These are phyloP conservation scores for Orobanche coerulescens DNA, from an alignment of 257 asterid species.

Conservation along the genomic window DNA sequence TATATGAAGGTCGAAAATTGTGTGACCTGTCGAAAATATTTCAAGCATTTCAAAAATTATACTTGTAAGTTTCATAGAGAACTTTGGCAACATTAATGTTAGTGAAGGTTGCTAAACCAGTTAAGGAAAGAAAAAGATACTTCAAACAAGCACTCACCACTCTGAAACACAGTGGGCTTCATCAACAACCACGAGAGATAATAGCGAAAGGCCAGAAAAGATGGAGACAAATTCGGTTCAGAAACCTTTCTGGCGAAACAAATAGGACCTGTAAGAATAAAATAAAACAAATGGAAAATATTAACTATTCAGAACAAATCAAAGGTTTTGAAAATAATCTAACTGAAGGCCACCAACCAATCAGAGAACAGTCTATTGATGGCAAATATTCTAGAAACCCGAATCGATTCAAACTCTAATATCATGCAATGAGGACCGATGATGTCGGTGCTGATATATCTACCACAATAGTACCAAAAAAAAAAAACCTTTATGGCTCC, in stretches of 20 bases:
- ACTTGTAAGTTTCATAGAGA: neutral
- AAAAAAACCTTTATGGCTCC: conserved; percentile 64
- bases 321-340: neutral
- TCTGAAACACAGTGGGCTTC: conserved; percentile 98
- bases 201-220: conserved; percentile 36
- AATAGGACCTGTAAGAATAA: conserved; percentile 69
- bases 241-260: conserved; percentile 93
- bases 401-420: neutral
- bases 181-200: conserved; percentile 85
- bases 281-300: neutral
- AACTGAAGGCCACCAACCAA: conserved; percentile 1
- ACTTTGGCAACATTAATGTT: neutral
- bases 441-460: no score
- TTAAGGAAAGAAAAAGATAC: neutral
- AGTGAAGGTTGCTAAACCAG: neutral
- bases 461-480: no score
- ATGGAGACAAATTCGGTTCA: conserved; percentile 65
- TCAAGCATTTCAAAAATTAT: neutral
- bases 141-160: conserved; percentile 56
- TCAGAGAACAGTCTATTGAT: neutral
- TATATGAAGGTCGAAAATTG: conserved; percentile 94
- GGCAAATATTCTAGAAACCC: neutral
- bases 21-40: conserved; percentile 70
- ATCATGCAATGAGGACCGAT: no score
- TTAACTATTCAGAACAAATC: conserved; percentile 1